phyloP scores from a whole-genome alignment of 768 basidiomycete genomes.

The Russula olivacea region DNA sequence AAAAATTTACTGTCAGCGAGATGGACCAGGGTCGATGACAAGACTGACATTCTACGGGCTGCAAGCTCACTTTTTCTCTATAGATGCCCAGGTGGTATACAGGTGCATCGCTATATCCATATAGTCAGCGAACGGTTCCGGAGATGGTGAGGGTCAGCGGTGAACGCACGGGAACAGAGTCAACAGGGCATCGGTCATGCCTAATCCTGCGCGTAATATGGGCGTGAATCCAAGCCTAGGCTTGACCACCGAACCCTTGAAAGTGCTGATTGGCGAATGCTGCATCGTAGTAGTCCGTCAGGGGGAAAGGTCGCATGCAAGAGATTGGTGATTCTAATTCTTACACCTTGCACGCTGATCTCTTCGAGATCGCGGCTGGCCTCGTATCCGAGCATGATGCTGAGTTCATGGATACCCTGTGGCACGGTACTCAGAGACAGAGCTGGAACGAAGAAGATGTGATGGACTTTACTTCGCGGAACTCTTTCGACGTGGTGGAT shows the following conservation, averaged over 20 bases:
- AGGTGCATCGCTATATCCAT: conserved; percentile 50
- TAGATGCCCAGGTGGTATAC: conserved; percentile 91
- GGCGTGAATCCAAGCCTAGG: conserved; percentile 81
- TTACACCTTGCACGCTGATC: conserved; percentile 57
- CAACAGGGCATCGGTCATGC: conserved; percentile 86
- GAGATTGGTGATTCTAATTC: conserved; percentile 25
- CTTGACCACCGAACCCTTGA: conserved; percentile 70
- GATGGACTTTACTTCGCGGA: conserved; percentile 21
- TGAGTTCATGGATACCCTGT: conserved; percentile 70
- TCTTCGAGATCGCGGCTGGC: conserved; percentile 66
- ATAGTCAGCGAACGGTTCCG: neutral
- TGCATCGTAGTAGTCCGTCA: conserved; percentile 1
- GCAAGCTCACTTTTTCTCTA: conserved; percentile 78
- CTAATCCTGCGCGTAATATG: conserved; percentile 87
- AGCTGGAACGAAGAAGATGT: neutral
- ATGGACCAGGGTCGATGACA: neutral
- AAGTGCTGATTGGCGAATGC: conserved; percentile 76
- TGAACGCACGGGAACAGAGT: conserved; percentile 73
- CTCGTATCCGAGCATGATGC: conserved; percentile 76
- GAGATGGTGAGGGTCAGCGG: neutral
- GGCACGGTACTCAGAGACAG: conserved; percentile 8
- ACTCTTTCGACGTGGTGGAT: conserved; percentile 24
- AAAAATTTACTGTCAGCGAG: neutral
- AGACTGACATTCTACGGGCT: conserved; percentile 80
- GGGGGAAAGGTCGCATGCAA: neutral